A percentile compares a stretch with the other conserved stretches of the same genome.
Conservation (phyloP, 1,284 basidiomycete species). For the Schizopora paradoxa region DNA sequence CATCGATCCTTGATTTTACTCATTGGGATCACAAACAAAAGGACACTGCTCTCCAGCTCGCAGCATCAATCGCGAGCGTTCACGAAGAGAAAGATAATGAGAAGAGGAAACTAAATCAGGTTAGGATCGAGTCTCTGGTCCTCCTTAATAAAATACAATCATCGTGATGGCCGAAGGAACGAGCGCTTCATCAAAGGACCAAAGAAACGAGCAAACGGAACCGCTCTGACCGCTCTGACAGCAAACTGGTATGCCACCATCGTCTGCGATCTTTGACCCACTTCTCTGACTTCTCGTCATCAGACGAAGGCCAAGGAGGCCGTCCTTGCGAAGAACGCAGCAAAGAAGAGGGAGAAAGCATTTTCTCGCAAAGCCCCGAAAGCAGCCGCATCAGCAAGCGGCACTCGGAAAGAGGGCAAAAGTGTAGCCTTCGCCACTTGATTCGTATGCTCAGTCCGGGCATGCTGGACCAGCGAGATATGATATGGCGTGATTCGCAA, state of each 20-base stretch:
- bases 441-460: no score
- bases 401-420: neutral
- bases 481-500: no score
- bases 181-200: conserved; percentile 2
- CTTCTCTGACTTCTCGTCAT: neutral
- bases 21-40: neutral
- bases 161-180: neutral
- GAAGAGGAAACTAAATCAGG: conserved; percentile 6
- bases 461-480: no score
- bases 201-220: conserved; percentile 1
- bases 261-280: neutral
- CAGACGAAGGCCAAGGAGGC: conserved; percentile 15
- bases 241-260: conserved; percentile 5
- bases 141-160: neutral
- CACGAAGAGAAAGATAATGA: conserved; percentile 10
- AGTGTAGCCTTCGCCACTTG: no score
- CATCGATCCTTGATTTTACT: neutral
- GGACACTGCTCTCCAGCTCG: conserved; percentile 11
- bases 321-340: conserved; percentile 9
- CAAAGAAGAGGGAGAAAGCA: conserved; percentile 9
- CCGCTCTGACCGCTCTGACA: conserved; percentile 5
- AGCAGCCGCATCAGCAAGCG: neutral
- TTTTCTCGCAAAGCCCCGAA: no score
- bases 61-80: conserved; percentile 10
- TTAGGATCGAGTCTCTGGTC: conserved; percentile 4